Conservation (phyloP, 2,329 filamentous ascomycete species). For the Cladophialophora yegresii region DNA sequence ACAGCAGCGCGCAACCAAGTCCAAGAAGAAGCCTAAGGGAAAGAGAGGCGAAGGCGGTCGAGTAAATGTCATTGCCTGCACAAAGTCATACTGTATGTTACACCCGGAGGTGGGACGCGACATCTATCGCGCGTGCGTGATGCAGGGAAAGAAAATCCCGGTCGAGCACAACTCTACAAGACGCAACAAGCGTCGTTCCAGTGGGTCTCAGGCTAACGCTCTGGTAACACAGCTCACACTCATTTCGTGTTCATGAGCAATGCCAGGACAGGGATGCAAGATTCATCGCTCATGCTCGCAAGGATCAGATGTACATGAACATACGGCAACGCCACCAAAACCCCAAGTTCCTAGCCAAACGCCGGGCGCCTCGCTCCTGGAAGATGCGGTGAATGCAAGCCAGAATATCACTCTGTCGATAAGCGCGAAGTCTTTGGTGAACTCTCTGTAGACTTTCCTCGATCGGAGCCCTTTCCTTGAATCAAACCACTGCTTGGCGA, state of each 20-base stretch:
- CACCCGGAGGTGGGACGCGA: not conserved
- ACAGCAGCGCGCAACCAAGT: not conserved
- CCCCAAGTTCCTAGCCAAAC: not conserved
- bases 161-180: not conserved
- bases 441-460: not conserved
- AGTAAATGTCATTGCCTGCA: not conserved
- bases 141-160: not conserved
- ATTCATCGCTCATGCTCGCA: not conserved
- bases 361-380: not conserved
- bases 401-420: not conserved
- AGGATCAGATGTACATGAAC: not conserved
- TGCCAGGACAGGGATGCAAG: not conserved
- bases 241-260: not conserved
- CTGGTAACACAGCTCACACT: not conserved
- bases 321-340: not conserved
- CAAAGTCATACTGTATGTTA: not conserved
- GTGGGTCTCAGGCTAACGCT: too few species aligned
- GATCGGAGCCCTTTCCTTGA: slow-evolving; percentile 9
- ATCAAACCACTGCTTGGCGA: slow-evolving; percentile 51
- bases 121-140: not conserved
- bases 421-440: not conserved
- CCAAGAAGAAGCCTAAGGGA: not conserved
- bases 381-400: slow-evolving; percentile 1
- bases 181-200: not conserved
- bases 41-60: not conserved